Conservation (phyloP, 805 yeast genomes). For the Candida maltosa region DNA sequence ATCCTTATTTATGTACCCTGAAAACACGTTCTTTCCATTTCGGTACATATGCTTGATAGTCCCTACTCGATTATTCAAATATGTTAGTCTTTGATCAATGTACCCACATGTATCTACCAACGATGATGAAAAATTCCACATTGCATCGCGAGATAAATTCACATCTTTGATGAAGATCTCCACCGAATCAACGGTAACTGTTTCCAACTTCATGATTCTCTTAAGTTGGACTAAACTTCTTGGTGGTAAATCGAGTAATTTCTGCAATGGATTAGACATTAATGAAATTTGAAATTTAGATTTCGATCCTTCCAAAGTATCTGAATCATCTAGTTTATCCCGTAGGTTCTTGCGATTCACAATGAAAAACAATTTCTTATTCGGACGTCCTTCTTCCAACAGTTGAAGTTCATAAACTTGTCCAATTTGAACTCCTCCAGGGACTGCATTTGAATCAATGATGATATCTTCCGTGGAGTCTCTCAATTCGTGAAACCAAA, state of each 20-base stretch:
- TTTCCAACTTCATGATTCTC: constrained; percentile 36
- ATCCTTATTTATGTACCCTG: constrained; percentile 70
- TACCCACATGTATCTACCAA: constrained; percentile 65
- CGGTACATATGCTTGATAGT: constrained; percentile 61
- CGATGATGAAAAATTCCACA: constrained; percentile 77
- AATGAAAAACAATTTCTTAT: constrained; percentile 13
- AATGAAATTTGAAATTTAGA: constrained; percentile 49
- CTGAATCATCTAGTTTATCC: constrained; percentile 8
- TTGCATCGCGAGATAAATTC: constrained; percentile 81
- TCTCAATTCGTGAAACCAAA: constrained; percentile 70
- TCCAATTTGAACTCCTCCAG: constrained; percentile 69
- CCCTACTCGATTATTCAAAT: constrained; percentile 60
- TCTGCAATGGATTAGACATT: constrained; percentile 56
- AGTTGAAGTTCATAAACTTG: constrained; percentile 70
- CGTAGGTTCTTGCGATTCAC: constrained; percentile 14
- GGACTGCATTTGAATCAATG: constrained; percentile 55
- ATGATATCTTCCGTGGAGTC: constrained; percentile 57
- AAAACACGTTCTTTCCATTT: constrained; percentile 64
- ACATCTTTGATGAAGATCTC: constrained; percentile 81
- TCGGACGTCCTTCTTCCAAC: constrained; percentile 21
- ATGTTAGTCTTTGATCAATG: constrained; percentile 60
- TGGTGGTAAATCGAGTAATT: constrained; percentile 60
- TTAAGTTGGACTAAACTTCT: constrained; percentile 61
- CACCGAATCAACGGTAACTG: constrained; percentile 73
- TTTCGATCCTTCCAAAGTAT: constrained; percentile 11